Base-by-base conservation (phyloP, 768 basidiomycete species). In the Russula sp. region DNA sequence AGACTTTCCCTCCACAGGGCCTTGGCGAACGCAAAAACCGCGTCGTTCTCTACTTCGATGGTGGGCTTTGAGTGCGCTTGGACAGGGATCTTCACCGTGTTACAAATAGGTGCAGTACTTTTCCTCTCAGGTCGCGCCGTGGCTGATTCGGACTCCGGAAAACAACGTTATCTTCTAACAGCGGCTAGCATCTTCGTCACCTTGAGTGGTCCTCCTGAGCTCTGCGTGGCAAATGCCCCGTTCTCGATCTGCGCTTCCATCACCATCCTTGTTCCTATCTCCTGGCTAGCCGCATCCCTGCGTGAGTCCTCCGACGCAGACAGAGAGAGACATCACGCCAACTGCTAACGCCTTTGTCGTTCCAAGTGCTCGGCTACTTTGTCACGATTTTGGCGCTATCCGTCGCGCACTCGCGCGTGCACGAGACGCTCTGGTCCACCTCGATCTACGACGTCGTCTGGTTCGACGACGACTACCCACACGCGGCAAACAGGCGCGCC, bases 11-110 rank as follows among this genome's bases (percentile, higher is more conserved):
- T 14, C n/a, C 32, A 16, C 27, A 63, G 47, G 55, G 50, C 39
- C 45, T 47, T 63, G 78, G 80, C 61, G 73, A 75, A 35, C 64
- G 79, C 34, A 71, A 75, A 11, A 79, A 76, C 0, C 70, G 80
- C 27, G 67, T 73, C 57, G 71, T 37, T 57, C 51, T 78, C 70
- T 56, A 77, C 77, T 20, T 77, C 80, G 14, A 73, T 72, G 16
- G 77, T 83, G 42, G 69, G 76, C 51, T 71, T 82, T 32, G 87
- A 89, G 69, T 85, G 83, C 66, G 69, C 64, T 20, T 88, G 86
- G 84, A 78, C 82, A 13, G 77, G 73, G 7, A 62, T 80, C 8
- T 70, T 84, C 65, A 77, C 79, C 59, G 51, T 78, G 5, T 71
- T 84, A 40, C 80, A 86, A 58, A 74, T 83, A 39, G 80, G 85